Base-by-base conservation (phyloP, 75 land plant genomes). In the Adiantum capillusveneris region DNA sequence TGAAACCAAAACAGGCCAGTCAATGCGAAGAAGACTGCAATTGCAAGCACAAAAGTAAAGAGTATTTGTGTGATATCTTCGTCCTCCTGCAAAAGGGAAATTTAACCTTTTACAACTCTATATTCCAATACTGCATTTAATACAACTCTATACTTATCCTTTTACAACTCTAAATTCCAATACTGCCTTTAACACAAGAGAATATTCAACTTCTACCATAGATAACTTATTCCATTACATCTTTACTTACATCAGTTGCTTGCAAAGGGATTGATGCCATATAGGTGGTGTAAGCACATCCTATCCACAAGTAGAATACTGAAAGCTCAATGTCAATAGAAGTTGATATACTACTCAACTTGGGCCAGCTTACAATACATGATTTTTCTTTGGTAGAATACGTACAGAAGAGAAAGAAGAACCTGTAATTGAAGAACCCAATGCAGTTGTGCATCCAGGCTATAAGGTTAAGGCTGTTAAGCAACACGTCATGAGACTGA, bases 391-490 rank as follows among this genome's bases (percentile, higher is more conserved):
- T n/a, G n/a, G 36, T 7, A 34, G 54, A 31, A 45, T 64, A 63
- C 73, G 26, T 70, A 70, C 73, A 63, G 43, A 70, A 70, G 17
- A 70, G 57, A 30, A 70, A 63, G 60, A 70, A 70, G 45, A 63
- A 70, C 24, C 73, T 65, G 59, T 70, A 70, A 54, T 70, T 70
- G 58, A 49, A 70, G 31, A 53, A 70, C 1, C 73, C 73, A 34
- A 70, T 62, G 50, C 73, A 70, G 60, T 70, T 70, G 53, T 70
- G 73, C 73, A 70, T 70, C 73, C 73, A 70, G 17, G 73, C 73
- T 70, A 28, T 54, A 58, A 30, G 59, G 39, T 34, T 58, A 18
- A 58, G 43, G 59, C n/a, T n/a, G n/a, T n/a, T n/a, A n/a, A n/a
- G n/a, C n/a, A n/a, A n/a, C n/a, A n/a, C n/a, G n/a, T n/a, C n/a